phyloP scores from a whole-genome alignment of 2,329 filamentous ascomycete genomes.

The Alternaria dauci region DNA sequence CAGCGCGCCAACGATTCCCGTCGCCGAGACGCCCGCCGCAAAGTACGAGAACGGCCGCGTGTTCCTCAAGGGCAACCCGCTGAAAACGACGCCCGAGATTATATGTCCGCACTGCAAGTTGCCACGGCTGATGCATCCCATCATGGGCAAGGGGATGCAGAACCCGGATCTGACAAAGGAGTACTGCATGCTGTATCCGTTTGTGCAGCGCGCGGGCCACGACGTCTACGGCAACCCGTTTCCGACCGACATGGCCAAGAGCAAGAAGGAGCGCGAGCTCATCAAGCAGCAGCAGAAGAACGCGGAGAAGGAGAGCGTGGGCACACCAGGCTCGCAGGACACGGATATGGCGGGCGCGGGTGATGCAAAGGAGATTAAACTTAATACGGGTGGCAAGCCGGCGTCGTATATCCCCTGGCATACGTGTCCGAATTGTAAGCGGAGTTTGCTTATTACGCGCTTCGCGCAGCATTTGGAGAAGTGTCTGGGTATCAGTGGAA shows the following conservation, averaged over 20 bases:
- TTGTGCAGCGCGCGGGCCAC: conserved; percentile 77
- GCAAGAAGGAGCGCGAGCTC: conserved; percentile 73
- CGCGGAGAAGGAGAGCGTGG: conserved; percentile 54
- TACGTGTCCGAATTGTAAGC: conserved; percentile 67
- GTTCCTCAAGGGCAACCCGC: conserved; percentile 73
- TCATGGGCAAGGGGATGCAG: conserved; percentile 73
- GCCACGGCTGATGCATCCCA: conserved; percentile 75
- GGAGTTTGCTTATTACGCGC: conserved; percentile 67
- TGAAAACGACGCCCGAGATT: conserved; percentile 75
- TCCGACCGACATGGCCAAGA: conserved; percentile 77
- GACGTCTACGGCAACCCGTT: conserved; percentile 87
- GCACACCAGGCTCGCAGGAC: conserved; percentile 57
- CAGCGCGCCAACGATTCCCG: conserved; percentile 55
- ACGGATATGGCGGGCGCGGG: conserved; percentile 46
- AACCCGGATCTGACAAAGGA: conserved; percentile 66
- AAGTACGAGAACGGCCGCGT: conserved; percentile 75
- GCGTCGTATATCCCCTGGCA: conserved; percentile 61
- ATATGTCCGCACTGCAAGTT: conserved; percentile 78
- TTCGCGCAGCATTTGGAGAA: conserved; percentile 69
- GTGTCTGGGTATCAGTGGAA: conserved; percentile 65
- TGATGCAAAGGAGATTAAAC: conserved; percentile 55
- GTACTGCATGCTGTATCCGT: conserved; percentile 82
- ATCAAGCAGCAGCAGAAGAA: conserved; percentile 54
- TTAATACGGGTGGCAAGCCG: conserved; percentile 58
- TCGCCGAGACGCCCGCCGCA: conserved; percentile 69